Conservation (phyloP, 805 yeast genomes). For the Sugiyamaella marilandica region DNA sequence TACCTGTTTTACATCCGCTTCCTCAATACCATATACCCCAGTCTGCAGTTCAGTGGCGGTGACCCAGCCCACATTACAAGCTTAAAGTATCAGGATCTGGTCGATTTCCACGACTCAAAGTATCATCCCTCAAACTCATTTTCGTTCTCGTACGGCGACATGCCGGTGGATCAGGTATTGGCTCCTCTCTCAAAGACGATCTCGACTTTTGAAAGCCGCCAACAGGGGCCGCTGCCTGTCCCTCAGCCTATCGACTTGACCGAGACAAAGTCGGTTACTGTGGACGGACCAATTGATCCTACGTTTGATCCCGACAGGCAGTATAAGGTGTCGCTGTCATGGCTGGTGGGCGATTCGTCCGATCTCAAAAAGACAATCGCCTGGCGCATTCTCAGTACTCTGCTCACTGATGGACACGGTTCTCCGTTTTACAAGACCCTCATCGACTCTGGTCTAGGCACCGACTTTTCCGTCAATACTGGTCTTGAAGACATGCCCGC, state of each 20-base stretch:
- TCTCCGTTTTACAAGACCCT: constrained; percentile 84
- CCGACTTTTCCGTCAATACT: constrained; percentile 80
- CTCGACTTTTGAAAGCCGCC: constrained; percentile 9
- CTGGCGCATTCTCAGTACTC: constrained; percentile 61
- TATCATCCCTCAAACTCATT: constrained; percentile 90
- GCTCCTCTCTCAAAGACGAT: constrained; percentile 38
- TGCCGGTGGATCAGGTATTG: constrained; percentile 60
- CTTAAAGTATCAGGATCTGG: constrained; percentile 66
- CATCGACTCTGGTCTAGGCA: constrained; percentile 78
- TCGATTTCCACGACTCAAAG: constrained; percentile 65
- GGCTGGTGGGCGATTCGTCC: constrained; percentile 75
- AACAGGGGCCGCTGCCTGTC: constrained; percentile 7
- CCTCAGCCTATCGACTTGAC: constrained; percentile 44
- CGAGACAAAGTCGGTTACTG: constrained; percentile 35
- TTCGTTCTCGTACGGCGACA: constrained; percentile 82
- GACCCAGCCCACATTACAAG: constrained; percentile 80
- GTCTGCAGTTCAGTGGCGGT: constrained; percentile 88
- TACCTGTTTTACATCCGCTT: constrained; percentile 81
- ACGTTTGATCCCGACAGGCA: constrained; percentile 63
- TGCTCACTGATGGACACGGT: constrained; percentile 86
- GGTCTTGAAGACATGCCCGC: constrained; percentile 84
- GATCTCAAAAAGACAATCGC: constrained; percentile 67
- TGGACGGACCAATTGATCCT: constrained; percentile 79
- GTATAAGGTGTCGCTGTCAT: constrained; percentile 75
- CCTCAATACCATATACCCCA: constrained; percentile 78